Base-by-base conservation (phyloP, 352 stramenopile species). In the Phytopythium sindhum region DNA sequence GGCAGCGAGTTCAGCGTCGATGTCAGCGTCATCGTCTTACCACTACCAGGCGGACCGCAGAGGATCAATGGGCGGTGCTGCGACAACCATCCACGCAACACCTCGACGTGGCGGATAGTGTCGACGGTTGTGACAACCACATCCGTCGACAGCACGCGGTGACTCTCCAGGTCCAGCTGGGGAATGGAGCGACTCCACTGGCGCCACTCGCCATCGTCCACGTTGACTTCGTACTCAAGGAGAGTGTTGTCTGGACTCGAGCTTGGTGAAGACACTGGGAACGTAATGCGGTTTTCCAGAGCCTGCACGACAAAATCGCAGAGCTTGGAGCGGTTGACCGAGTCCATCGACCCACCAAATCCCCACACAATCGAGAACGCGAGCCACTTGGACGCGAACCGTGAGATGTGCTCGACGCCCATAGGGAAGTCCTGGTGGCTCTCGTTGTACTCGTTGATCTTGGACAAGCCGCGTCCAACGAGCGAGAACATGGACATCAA, bases 1-100 rank as follows among this genome's bases (percentile, higher is more conserved):
- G 98, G 96, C n/a, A 99, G 88, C 5, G 90, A 98, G 65, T 97
- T 97, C 37, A 99, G 89, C 11, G 98, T 98, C 33, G 93, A 98
- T 3, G 95, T 99, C 44, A 99, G 76, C 2, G 98, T 99, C 98
- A 99, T 99, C 3, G 97, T 99, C 70, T 99, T 99, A 72, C 98
- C 98, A 69, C 86, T 98, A n/a, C 98, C 98, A 3, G 97, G 97
- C 19, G 97, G 98, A 50, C 97, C 98, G 78, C 97, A 99, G 23
- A 99, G 80, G 70, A 99, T 98, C 0, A 99, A 69, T 37, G 98
- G 98, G 33, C 90, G 94, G 63, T 98, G 96, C 63, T 97, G 97
- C 37, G 93, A 95, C 35, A 99, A 84, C 97, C 97, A 99, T 23
- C 96, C 95, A 37, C 90, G 89, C 52, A 99, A 75, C 29, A 99